These are phyloP conservation scores for Theobroma grandiflorum DNA, from an alignment of 441 rosid genomes.

Conservation along the genomic window DNA sequence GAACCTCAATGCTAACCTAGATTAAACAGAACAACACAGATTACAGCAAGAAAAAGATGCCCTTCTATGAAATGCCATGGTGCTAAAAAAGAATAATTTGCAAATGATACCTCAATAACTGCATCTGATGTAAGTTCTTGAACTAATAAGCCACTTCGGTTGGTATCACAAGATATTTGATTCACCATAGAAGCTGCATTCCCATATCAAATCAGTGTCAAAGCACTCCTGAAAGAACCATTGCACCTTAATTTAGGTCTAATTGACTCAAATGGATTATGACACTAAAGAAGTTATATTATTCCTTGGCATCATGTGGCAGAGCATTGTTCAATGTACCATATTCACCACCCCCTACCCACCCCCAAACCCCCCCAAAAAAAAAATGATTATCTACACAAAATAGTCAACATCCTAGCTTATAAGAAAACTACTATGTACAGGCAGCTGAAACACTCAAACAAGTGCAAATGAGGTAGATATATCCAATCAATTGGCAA, in stretches of 20 bases:
- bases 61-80: constrained; percentile 16
- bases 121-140: constrained; percentile 88
- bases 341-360: neutral
- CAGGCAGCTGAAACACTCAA: neutral
- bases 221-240: constrained; percentile 39
- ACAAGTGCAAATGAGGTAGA: neutral
- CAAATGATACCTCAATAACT: constrained; percentile 71
- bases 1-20: constrained; percentile 83
- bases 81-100: constrained; percentile 25
- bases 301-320: neutral
- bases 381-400: neutral
- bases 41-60: constrained; percentile 18
- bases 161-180: constrained; percentile 69
- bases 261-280: constrained; percentile 12
- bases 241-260: constrained; percentile 24
- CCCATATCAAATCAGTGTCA: constrained; percentile 54
- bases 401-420: constrained; percentile 5
- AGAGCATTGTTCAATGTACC: neutral
- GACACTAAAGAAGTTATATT: neutral
- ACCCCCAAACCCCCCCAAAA: constrained; percentile 1
- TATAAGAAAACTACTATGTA: neutral
- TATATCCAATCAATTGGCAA: neutral
- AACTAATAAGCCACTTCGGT: constrained; percentile 43
- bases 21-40: constrained; percentile 22
- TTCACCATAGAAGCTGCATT: constrained; percentile 96